phyloP scores from a whole-genome alignment of 257 asterid species.

The Scutellaria barbata region DNA sequence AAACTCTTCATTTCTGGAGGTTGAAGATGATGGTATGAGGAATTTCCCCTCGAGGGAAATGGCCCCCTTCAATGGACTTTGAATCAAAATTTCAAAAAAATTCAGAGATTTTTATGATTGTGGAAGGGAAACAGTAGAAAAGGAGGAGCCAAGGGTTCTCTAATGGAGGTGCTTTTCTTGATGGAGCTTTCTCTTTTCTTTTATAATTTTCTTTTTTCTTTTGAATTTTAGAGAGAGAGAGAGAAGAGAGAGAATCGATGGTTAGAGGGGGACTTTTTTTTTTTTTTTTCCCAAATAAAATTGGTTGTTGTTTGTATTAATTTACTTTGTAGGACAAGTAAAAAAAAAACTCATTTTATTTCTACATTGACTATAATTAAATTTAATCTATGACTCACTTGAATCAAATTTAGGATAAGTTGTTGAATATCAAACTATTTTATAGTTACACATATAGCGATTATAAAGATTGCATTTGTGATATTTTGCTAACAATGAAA shows the following conservation, averaged over 20 bases:
- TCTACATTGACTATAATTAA: not conserved
- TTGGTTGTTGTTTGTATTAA: not conserved
- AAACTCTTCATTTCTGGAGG: conserved; percentile 34
- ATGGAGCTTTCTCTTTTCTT: conserved; percentile 26
- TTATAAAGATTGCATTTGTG: too few species aligned
- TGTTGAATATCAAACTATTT: too few species aligned
- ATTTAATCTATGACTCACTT: not conserved
- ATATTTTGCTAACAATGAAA: too few species aligned
- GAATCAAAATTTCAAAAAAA: conserved; percentile 24
- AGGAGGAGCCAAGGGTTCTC: conserved; percentile 41
- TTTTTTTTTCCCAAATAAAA: not conserved
- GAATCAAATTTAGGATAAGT: too few species aligned
- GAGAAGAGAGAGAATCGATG: conserved; percentile 13
- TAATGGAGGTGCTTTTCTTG: conserved; percentile 54
- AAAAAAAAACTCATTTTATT: not conserved
- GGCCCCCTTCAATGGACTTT: conserved; percentile 6
- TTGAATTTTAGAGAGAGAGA: not conserved
- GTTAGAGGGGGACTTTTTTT: conserved; percentile 7
- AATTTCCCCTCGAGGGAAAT: conserved; percentile 26
- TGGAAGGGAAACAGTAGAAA: conserved; percentile 35
- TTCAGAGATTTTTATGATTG: conserved; percentile 18
- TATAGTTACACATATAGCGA: too few species aligned
- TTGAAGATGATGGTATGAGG: conserved; percentile 27
- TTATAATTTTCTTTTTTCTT: not conserved
- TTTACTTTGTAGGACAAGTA: not conserved